phyloP scores from a whole-genome alignment of 352 stramenopile species.

The Phytophthora pini region DNA sequence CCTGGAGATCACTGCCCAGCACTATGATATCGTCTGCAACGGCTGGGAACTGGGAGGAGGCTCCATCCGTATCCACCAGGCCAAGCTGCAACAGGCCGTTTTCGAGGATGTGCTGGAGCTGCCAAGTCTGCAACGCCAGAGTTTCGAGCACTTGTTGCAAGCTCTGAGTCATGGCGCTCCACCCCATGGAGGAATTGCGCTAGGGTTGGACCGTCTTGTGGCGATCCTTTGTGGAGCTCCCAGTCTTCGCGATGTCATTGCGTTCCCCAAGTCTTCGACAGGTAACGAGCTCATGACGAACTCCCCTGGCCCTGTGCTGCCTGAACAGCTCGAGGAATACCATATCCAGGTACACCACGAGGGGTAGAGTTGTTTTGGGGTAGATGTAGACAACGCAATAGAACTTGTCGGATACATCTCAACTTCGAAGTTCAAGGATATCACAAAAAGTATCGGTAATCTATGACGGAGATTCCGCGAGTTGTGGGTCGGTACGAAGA shows the following conservation, averaged over 20 bases:
- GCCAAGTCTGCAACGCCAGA: slow-evolving; percentile 67
- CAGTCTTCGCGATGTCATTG: slow-evolving; percentile 90
- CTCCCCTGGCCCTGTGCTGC: slow-evolving; percentile 67
- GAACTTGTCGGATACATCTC: neutral
- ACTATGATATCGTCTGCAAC: slow-evolving; percentile 92
- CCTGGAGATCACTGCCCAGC: slow-evolving; percentile 70
- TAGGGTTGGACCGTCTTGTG: slow-evolving; percentile 88
- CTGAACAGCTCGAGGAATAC: slow-evolving; percentile 79
- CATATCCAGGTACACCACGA: slow-evolving; percentile 68
- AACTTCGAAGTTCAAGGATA: too few species aligned
- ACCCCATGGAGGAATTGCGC: slow-evolving; percentile 84
- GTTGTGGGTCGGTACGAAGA: too few species aligned
- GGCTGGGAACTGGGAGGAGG: slow-evolving; percentile 88
- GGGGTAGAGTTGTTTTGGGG: neutral
- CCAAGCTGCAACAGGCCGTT: slow-evolving; percentile 72
- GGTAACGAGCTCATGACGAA: slow-evolving; percentile 91
- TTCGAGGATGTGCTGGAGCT: slow-evolving; percentile 84
- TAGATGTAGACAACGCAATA: slow-evolving; percentile 6
- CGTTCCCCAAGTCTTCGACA: slow-evolving; percentile 91
- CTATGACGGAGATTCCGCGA: too few species aligned
- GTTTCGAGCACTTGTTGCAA: slow-evolving; percentile 86
- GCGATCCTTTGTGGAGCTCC: slow-evolving; percentile 81
- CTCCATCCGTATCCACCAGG: slow-evolving; percentile 86
- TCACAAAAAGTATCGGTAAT: too few species aligned
- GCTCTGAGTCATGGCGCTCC: slow-evolving; percentile 80